Evolutionary conservation across 306 rosid species (phyloP), one percentile per base, ranked within the genome.

Genomic region (Malus sieversii): DNA sequence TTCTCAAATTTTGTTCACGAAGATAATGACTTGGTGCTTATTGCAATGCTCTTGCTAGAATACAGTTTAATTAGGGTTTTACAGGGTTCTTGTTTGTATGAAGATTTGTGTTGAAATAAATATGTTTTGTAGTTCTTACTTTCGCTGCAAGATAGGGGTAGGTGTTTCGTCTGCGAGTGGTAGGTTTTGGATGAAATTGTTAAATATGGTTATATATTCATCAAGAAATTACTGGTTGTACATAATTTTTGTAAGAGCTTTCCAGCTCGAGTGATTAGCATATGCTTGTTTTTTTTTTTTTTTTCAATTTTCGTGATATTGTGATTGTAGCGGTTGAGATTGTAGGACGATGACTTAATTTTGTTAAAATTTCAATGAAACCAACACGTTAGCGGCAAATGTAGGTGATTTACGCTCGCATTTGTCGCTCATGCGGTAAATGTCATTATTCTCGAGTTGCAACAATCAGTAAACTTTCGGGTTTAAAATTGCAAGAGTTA

Each of bases 1-100:
- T 79, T 74, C 60, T 51, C 23, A 81, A 66, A 52, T 72, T 77
- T 66, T 18, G 25, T 23, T 62, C 60, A 44, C 18, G 61, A 70
- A 74, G 77, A 29, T 48, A 10, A 35, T 6, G 35, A 42, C 68
- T 75, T 85, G 38, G 32, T 32, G 77, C 74, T 35, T 58, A 45
- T 70, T 57, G 42, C 29, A 66, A 58, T 30, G 68, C 29, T 70
- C n/a, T 71, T 67, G 19, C 51, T 27, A 58, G 82, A 71, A 67
- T 78, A 52, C 52, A 30, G 22, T 77, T 72, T 75, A 65, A 72
- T 23, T 67, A 59, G 52, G 52, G 62, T 52, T 48, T 22, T 23
- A n/a, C 59, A 29, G 33, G 22, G 79, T 55, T 51, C 19, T 30
- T 68, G 74, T 78, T 62, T 74, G 70, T 62, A 23, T 74, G 70